Evolutionary conservation across 2,329 filamentous ascomycete genomes (phyloP).

Genomic region (Neurospora crassa): DNA sequence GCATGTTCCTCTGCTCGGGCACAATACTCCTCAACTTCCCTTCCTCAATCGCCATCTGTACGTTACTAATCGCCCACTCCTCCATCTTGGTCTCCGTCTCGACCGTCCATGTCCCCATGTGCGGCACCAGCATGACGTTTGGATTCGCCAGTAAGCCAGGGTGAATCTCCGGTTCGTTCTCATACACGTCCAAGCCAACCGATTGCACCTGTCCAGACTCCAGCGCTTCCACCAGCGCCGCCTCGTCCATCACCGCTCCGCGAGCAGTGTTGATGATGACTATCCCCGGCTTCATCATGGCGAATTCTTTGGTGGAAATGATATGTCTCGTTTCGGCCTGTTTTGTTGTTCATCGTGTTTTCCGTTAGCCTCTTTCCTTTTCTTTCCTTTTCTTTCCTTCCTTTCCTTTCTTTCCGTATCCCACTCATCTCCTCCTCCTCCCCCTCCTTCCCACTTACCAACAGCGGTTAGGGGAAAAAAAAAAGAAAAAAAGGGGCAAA

Average conservation of each 20-base stretch:
- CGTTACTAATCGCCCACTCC: slow-evolving; percentile 63
- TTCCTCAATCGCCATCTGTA: slow-evolving; percentile 50
- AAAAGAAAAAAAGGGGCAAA: too few relatives aligned
- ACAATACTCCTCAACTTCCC: slow-evolving; percentile 59
- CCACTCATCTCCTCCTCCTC: neutral
- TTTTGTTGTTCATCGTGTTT: neutral
- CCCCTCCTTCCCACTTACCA: neutral
- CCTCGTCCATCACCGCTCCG: slow-evolving; percentile 75
- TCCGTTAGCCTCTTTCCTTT: too few relatives aligned
- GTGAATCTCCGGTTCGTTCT: slow-evolving; percentile 70
- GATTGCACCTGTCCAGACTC: slow-evolving; percentile 59
- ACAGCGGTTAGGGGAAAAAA: too few relatives aligned
- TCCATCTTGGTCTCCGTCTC: slow-evolving; percentile 63
- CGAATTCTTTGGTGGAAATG: slow-evolving; percentile 61
- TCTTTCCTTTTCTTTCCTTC: too few relatives aligned
- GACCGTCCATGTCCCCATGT: slow-evolving; percentile 77
- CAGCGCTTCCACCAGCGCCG: slow-evolving; percentile 65
- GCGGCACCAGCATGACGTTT: slow-evolving; percentile 66
- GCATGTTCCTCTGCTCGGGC: slow-evolving; percentile 50
- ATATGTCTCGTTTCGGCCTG: slow-evolving; percentile 61
- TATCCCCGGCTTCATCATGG: slow-evolving; percentile 67
- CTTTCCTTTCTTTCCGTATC: neutral
- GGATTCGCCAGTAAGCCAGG: slow-evolving; percentile 61
- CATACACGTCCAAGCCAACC: slow-evolving; percentile 72
- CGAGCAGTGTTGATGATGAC: slow-evolving; percentile 77